Percentiles rank a stretch among this genome's conserved stretches.
phyloP scores from a whole-genome alignment of 2,329 filamentous ascomycete genomes.

The Microdochium nivale region DNA sequence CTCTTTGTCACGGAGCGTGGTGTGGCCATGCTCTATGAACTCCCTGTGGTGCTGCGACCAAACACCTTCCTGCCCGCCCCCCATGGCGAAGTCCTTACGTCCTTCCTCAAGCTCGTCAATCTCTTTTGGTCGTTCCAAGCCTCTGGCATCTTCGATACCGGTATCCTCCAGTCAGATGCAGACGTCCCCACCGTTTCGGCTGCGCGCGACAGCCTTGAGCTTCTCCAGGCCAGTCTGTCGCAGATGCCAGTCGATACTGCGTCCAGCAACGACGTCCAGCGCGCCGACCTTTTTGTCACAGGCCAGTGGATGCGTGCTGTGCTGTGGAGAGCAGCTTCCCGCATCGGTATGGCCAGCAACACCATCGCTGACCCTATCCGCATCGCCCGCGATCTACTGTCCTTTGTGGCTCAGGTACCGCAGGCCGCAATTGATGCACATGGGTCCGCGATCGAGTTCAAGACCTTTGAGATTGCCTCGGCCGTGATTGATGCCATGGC shows the following conservation, averaged over 20 bases:
- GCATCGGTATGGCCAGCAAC: constrained; percentile 14
- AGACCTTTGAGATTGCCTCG: constrained; percentile 36
- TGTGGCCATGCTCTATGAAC: constrained; percentile 39
- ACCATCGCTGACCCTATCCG: constrained; percentile 26
- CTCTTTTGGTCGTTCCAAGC: constrained; percentile 42
- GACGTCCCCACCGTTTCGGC: constrained; percentile 19
- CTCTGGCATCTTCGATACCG: constrained; percentile 33
- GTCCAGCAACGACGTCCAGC: constrained; percentile 36
- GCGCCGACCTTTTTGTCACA: constrained; percentile 39
- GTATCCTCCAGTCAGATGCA: constrained; percentile 27
- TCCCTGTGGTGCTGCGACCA: constrained; percentile 34
- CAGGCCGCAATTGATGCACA: constrained; percentile 38
- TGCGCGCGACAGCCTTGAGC: constrained; percentile 21
- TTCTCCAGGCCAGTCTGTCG: constrained; percentile 32
- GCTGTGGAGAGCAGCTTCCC: constrained; percentile 32
- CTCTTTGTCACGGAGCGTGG: constrained; percentile 41
- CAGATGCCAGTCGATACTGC: constrained; percentile 28
- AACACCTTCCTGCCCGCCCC: constrained; percentile 26
- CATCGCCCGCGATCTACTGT: constrained; percentile 36
- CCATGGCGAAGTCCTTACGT: constrained; percentile 32
- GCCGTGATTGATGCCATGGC: constrained; percentile 31
- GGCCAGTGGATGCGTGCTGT: constrained; percentile 42
- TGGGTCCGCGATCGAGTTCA: constrained; percentile 38
- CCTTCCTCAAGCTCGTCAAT: constrained; percentile 38
- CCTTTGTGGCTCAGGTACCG: constrained; percentile 31